Evolutionary conservation across 495 filamentous ascomycete genomes (phyloP).

Genomic region (Tetracladium setigerum): DNA sequence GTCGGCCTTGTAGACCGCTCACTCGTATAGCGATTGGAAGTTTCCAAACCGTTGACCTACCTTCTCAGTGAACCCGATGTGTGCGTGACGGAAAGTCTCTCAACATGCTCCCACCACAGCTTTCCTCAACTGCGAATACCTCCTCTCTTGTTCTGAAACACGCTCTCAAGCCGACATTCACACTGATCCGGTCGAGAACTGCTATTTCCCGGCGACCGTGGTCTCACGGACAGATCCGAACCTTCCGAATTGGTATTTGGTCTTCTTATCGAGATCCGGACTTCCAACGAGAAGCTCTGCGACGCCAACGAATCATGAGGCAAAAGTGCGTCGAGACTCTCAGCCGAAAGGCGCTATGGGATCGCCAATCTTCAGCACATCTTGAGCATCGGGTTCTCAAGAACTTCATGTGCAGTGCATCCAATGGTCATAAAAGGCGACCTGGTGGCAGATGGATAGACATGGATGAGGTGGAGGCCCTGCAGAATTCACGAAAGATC

Average conservation of each 20-base stretch:
- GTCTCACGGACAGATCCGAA: slow-evolving; percentile 30
- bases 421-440: slow-evolving; percentile 13
- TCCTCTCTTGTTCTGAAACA: background rate
- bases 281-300: slow-evolving; percentile 29
- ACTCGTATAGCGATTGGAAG: no score
- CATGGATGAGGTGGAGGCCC: slow-evolving; percentile 11
- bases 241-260: slow-evolving; percentile 38
- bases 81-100: background rate
- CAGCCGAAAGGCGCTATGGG: slow-evolving; percentile 29
- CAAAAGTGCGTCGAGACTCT: slow-evolving; percentile 34
- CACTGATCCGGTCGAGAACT: slow-evolving; percentile 12
- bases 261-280: slow-evolving; percentile 32
- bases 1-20: no score
- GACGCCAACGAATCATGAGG: slow-evolving; percentile 28
- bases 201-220: slow-evolving; percentile 8
- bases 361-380: slow-evolving; percentile 20
- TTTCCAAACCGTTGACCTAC: no score
- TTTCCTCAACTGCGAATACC: background rate
- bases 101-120: slow-evolving; percentile 15
- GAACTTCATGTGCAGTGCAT: slow-evolving; percentile 29
- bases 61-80: no score
- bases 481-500: background rate
- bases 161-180: slow-evolving; percentile 4
- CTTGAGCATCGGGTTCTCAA: slow-evolving; percentile 23
- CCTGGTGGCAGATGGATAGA: slow-evolving; percentile 15